A percentile compares a stretch with the other conserved stretches of the same genome.
Evolutionary conservation across 2,329 filamentous ascomycete species (phyloP).

Genomic region (Sphaerulina populicola): DNA sequence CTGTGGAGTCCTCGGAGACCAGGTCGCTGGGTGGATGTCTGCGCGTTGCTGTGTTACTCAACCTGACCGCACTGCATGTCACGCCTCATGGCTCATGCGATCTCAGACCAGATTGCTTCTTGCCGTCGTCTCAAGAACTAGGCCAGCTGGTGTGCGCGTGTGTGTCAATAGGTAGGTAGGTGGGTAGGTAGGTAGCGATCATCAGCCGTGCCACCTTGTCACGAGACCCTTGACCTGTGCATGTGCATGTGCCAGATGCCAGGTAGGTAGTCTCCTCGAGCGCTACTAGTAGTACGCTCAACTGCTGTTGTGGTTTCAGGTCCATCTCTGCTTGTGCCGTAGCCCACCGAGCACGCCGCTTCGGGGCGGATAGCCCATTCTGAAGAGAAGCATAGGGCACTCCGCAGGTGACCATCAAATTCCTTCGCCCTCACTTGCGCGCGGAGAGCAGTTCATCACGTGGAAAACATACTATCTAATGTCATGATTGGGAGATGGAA

Average conservation of each 20-base stretch:
- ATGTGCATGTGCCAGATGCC: no score
- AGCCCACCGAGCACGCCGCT: no score
- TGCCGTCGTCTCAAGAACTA: neutral
- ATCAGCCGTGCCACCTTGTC: no score
- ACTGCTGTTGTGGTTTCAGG: no score
- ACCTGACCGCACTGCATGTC: constrained; percentile 3
- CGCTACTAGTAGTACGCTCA: no score
- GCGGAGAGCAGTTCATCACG: neutral
- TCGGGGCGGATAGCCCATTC: neutral
- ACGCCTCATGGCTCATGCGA: neutral
- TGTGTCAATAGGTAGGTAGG: neutral
- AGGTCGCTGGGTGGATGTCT: neutral
- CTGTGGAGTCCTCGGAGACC: neutral
- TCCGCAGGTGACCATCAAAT: neutral
- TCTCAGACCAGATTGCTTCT: neutral
- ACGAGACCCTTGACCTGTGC: no score
- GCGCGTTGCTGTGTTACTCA: neutral
- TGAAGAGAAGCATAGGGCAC: neutral
- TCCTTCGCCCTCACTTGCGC: neutral
- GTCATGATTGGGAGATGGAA: neutral
- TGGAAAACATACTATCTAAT: neutral
- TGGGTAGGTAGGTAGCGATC: no score
- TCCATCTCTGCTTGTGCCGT: no score
- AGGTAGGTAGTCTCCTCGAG: no score
- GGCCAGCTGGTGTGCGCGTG: neutral